These are phyloP conservation scores for Leishmania aethiopica DNA, from an alignment of 208 protist genomes.

Conservation along the genomic window DNA sequence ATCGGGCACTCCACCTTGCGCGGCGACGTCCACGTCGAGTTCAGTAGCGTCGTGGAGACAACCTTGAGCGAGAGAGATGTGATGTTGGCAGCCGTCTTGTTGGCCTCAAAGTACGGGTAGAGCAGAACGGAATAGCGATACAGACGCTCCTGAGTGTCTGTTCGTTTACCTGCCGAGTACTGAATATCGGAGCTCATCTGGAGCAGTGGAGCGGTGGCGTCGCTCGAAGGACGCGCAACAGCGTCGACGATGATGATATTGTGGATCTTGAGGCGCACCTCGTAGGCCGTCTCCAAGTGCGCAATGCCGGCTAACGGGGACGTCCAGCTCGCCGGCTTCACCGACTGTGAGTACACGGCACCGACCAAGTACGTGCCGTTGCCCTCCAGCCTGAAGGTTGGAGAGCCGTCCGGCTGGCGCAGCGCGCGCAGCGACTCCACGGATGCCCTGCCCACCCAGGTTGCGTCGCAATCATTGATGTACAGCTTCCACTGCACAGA, in stretches of 20 bases:
- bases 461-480: slow-evolving; percentile 86
- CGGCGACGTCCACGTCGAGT: slow-evolving; percentile 66
- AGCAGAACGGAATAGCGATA: slow-evolving; percentile 74
- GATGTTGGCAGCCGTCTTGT: slow-evolving; percentile 36
- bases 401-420: slow-evolving; percentile 53
- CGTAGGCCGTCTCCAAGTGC: slow-evolving; percentile 44
- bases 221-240: slow-evolving; percentile 1
- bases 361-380: slow-evolving; percentile 59
- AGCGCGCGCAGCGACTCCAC: slow-evolving; percentile 70
- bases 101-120: slow-evolving; percentile 60
- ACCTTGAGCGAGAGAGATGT: slow-evolving; percentile 25
- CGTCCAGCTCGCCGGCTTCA: slow-evolving; percentile 71
- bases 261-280: slow-evolving; percentile 54
- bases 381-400: slow-evolving; percentile 58
- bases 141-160: slow-evolving; percentile 63
- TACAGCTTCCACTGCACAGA: slow-evolving; percentile 79
- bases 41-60: slow-evolving; percentile 41
- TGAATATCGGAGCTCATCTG: slow-evolving; percentile 55
- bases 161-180: slow-evolving; percentile 46
- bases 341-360: slow-evolving; percentile 75
- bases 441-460: slow-evolving; percentile 79
- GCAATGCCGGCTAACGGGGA: slow-evolving; percentile 50
- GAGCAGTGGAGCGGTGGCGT: slow-evolving; percentile 8
- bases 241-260: slow-evolving; percentile 62
- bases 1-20: slow-evolving; percentile 58